A percentile compares a stretch with the other conserved stretches of the same genome.
Evolutionary conservation across 2,329 filamentous ascomycete species (phyloP).

Genomic region (Capronia epimyces): DNA sequence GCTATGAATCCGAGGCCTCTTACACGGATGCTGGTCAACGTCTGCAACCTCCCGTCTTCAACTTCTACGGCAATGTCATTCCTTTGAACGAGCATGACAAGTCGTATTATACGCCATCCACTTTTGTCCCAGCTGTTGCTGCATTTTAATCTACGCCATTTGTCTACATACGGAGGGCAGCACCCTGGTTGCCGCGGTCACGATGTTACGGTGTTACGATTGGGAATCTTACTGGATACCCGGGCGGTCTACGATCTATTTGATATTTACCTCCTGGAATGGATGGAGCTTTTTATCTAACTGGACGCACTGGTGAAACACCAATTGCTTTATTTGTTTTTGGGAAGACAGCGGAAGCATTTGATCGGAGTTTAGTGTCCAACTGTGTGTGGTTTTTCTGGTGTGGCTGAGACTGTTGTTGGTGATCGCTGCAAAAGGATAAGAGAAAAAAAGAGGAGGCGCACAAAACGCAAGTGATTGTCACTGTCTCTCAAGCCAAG

Average conservation of each 20-base stretch:
- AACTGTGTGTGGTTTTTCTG: background rate
- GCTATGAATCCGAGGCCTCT: slow-evolving; percentile 27
- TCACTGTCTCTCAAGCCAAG: slow-evolving; percentile 23
- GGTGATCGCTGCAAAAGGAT: slow-evolving; percentile 1
- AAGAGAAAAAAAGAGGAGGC: slow-evolving; percentile 9
- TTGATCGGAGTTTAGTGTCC: slow-evolving; percentile 6
- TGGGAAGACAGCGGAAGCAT: slow-evolving; percentile 4
- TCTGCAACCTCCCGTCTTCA: slow-evolving; percentile 23
- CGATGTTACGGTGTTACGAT: slow-evolving; percentile 21
- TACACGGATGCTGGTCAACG: slow-evolving; percentile 19
- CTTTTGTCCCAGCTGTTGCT: slow-evolving; percentile 22
- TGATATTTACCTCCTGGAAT: background rate
- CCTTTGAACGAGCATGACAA: slow-evolving; percentile 26
- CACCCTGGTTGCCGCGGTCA: slow-evolving; percentile 19
- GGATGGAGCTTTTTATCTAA: background rate
- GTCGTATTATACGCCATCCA: slow-evolving; percentile 19
- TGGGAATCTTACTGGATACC: slow-evolving; percentile 16
- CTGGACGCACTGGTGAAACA: background rate
- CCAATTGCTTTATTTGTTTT: background rate
- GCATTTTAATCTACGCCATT: slow-evolving; percentile 23
- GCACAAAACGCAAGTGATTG: slow-evolving; percentile 5
- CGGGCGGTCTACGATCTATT: slow-evolving; percentile 12
- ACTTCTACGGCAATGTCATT: slow-evolving; percentile 29
- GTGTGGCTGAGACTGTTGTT: slow-evolving; percentile 8
- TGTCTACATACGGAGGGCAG: slow-evolving; percentile 19